Percentiles rank a stretch among this genome's conserved stretches.
Conservation (phyloP, 2,329 filamentous ascomycete genomes). For the Epicoccum nigrum region DNA sequence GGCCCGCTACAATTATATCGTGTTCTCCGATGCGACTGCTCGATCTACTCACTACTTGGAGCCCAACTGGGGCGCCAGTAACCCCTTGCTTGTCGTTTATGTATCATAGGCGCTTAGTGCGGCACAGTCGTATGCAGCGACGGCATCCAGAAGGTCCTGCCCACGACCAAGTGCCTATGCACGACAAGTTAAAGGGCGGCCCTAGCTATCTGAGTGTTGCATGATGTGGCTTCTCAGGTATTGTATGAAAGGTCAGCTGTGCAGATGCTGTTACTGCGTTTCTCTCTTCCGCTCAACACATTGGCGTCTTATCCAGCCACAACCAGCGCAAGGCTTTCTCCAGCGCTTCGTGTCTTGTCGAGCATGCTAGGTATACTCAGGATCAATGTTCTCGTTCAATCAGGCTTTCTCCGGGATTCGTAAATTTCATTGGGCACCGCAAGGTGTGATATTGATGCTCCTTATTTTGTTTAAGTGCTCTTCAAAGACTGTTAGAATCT, state of each 20-base stretch:
- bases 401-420: no score
- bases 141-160: not conserved
- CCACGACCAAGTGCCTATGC: not conserved
- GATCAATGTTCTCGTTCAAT: no score
- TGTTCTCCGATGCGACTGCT: no score
- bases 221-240: not conserved
- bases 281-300: not conserved
- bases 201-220: not conserved
- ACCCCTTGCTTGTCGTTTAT: conserved; percentile 13
- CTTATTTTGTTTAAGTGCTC: not conserved
- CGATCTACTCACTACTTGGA: no score
- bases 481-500: no score
- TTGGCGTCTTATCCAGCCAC: no score
- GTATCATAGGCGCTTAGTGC: conserved; percentile 16
- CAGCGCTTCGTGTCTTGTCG: no score
- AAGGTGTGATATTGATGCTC: not conserved
- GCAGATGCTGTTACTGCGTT: not conserved
- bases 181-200: conserved; percentile 1
- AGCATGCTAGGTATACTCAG: no score
- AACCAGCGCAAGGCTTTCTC: no score
- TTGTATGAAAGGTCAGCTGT: not conserved
- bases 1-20: no score
- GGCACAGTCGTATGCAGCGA: conserved; percentile 13
- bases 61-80: conserved; percentile 4
- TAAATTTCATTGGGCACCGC: no score